Evolutionary conservation across 441 rosid species (phyloP), one percentile per base, ranked within the genome.

Genomic region (Arabidopsis lyrata): DNA sequence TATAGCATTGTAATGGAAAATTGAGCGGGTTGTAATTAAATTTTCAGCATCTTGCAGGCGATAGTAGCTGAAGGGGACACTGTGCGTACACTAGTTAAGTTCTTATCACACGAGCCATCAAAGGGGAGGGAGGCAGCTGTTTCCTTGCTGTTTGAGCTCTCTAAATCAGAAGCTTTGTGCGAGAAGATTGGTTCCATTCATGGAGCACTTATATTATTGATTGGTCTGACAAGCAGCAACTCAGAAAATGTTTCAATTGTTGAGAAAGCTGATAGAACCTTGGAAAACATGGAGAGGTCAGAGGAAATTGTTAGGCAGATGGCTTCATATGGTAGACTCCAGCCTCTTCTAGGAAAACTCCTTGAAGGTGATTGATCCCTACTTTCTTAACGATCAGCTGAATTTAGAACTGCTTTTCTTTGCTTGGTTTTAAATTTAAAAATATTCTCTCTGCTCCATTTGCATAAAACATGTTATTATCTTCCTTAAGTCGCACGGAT

Each of bases 41-140:
- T 39, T 69, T 36, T 72, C 55, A 16, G 39, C 63, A 56, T 74
- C 57, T 77, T 78, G 66, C 90, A 95, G 99, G 96, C 80, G 73
- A 82, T 90, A 80, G 74, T 95, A 78, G 93, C 84, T 36, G 93
- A 88, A 81, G 99, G 99, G 70, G 97, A 92, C 54, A 89, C 89
- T 15, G 98, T 95, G 76, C 96, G 99, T 45, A 92, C 96, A 13
- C 80, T 91, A 66, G 90, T 95, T 74, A 95, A 95, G 83, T 88
- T 95, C 80, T 83, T 95, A 80, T 85, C 92, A 18, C 91, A 86
- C 36, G 99, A 95, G 77, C 93, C 79, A 62, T 95, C 96, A 54
- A 90, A 85, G 71, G 99, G 92, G 72, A 88, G 95, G 83, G 97
- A 86, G 66, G 93, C 88, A 80, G 99, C 99, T 69, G 96, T 95